Evolutionary conservation across 495 filamentous ascomycete species (phyloP).

Genomic region (Friedmanniomyces endolithicus): DNA sequence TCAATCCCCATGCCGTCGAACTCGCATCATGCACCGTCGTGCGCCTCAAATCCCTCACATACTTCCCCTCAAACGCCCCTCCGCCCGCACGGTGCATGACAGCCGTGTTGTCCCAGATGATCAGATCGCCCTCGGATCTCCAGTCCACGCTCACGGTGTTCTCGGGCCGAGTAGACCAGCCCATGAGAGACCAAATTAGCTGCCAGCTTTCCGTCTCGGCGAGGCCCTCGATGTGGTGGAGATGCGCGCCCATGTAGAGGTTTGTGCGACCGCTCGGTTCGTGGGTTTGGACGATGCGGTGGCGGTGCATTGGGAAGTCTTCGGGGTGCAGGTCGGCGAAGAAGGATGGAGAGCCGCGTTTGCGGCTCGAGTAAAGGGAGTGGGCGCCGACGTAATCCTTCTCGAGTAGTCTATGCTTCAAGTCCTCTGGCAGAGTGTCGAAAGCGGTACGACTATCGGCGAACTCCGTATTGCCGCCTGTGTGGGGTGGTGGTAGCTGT

Average conservation of each 20-base stretch:
- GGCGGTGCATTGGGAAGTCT: conserved; percentile 35
- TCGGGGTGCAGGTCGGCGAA: conserved; percentile 39
- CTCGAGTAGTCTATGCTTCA: conserved; percentile 29
- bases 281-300: conserved; percentile 41
- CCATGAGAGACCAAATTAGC: conserved; percentile 36
- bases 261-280: conserved; percentile 43
- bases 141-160: conserved; percentile 39
- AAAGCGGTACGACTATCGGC: conserved; percentile 46
- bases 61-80: conserved; percentile 40
- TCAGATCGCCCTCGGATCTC: conserved; percentile 38
- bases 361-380: conserved; percentile 43
- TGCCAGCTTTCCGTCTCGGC: conserved; percentile 26
- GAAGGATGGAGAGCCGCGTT: conserved; percentile 39
- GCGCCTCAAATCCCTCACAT: conserved; percentile 40
- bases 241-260: conserved; percentile 43
- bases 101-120: conserved; percentile 46
- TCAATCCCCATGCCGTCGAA: conserved; percentile 14
- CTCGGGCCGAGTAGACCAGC: conserved; percentile 39
- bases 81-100: conserved; percentile 43
- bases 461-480: conserved; percentile 46
- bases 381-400: conserved; percentile 43
- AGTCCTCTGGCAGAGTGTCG: conserved; percentile 34
- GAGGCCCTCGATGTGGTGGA: conserved; percentile 44
- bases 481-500: conserved; percentile 38
- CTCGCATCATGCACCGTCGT: conserved; percentile 36